Conservation (phyloP, 805 yeast genomes). For the Yarrowia sp. region DNA sequence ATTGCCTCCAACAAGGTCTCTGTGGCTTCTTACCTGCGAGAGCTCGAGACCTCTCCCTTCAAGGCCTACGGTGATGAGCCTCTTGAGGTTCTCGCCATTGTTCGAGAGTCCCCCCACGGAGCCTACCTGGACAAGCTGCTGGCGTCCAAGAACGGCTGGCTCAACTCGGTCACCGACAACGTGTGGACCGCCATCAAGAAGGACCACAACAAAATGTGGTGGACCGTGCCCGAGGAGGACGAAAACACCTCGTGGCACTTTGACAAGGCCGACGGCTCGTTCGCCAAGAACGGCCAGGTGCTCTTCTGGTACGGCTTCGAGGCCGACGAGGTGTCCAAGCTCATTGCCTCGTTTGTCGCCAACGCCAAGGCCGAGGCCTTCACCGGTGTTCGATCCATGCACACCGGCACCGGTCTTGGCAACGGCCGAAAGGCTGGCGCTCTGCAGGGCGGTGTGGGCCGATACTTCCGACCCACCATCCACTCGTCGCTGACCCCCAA, state of each 20-base stretch:
- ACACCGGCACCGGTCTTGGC: conserved; percentile 39
- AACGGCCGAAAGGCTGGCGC: conserved; percentile 37
- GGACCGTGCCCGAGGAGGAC: conserved; percentile 92
- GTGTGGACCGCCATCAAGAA: conserved; percentile 81
- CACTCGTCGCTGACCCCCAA: conserved; percentile 34
- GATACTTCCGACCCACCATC: conserved; percentile 42
- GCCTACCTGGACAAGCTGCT: conserved; percentile 81
- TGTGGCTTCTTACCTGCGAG: conserved; percentile 81
- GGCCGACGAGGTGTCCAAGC: conserved; percentile 64
- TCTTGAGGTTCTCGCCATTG: conserved; percentile 89
- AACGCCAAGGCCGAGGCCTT: conserved; percentile 39
- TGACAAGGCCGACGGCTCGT: conserved; percentile 92
- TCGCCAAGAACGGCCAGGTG: conserved; percentile 84
- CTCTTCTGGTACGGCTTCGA: conserved; percentile 94
- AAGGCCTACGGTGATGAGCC: conserved; percentile 95
- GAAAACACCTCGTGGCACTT: conserved; percentile 92
- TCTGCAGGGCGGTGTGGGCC: conserved; percentile 39
- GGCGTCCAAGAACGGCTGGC: conserved; percentile 92
- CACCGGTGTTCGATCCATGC: conserved; percentile 30
- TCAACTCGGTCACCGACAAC: conserved; percentile 95
- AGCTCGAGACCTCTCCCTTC: conserved; percentile 67
- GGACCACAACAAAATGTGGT: conserved; percentile 76
- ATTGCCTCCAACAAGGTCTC: conserved; percentile 72
- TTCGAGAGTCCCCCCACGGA: conserved; percentile 56
- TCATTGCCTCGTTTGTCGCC: conserved; percentile 62